Evolutionary conservation across 495 filamentous ascomycete genomes (phyloP), one percentile per base, ranked within the genome.

Genomic region (Aspergillus ellipticus): DNA sequence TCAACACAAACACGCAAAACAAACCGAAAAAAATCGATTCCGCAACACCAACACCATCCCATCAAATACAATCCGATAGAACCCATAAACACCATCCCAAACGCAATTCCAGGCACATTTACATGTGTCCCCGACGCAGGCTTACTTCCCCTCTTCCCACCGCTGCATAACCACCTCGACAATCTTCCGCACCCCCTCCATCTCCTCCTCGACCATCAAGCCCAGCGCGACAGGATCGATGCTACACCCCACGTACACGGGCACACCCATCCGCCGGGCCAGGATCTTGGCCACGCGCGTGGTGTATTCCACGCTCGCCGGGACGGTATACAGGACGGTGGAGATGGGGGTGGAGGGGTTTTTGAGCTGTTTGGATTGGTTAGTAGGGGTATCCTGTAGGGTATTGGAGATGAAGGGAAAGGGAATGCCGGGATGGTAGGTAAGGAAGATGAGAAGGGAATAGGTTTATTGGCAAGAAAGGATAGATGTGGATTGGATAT

Each of bases 131-230:
- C n/a, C n/a, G n/a, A n/a, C n/a, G n/a, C n/a, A n/a, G n/a, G n/a
- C n/a, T n/a, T n/a, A n/a, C n/a, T n/a, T n/a, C n/a, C n/a, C n/a
- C n/a, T 42, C 55, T 52, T 63, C 65, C 77, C 58, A 90, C 68
- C 56, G 81, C 79, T 73, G 67, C 62, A 88, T 73, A 11, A 93
- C 76, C 45, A 87, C 76, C 48, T 88, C 81, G 49, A 91, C 84
- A 51, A 91, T 82, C 60, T 79, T 79, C 55, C 76, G 81, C 51
- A 97, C 81, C 2, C 87, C 92, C 63, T 94, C 91, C 88, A 96
- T 89, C 72, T 97, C 93, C 74, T 97, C 93, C 64, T 95, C 90
- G n/a, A 92, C 83, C 9, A 80, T 84, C 20, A 89, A 83, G 0
- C 88, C 88, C 42, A 90, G 78, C 7, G 80, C 85, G 0, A 82